phyloP scores from a whole-genome alignment of 2,329 filamentous ascomycete species.

The Trichophyton mentagrophytes region DNA sequence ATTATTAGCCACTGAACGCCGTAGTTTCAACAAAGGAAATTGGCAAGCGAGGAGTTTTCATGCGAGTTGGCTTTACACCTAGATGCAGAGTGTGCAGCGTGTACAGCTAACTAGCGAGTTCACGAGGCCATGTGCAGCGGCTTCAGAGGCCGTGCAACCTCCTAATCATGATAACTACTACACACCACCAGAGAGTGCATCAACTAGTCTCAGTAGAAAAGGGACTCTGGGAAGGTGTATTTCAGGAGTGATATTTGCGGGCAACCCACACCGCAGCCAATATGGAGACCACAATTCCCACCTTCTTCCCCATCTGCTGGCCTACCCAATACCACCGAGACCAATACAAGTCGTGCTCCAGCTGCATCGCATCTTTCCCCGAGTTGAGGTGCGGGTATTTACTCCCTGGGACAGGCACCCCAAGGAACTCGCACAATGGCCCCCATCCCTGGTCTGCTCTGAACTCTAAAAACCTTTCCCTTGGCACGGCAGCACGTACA shows the following conservation, averaged over 20 bases:
- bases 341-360: background rate
- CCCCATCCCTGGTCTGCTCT: slow-evolving; percentile 41
- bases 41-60: background rate
- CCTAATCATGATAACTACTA: too few species aligned
- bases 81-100: too few species aligned
- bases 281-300: background rate
- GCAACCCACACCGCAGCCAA: background rate
- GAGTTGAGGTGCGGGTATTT: slow-evolving; percentile 24
- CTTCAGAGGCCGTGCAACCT: background rate
- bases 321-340: background rate
- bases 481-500: slow-evolving; percentile 36
- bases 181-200: too few species aligned
- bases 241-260: background rate
- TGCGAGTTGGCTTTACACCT: background rate
- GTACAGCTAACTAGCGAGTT: background rate
- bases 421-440: slow-evolving; percentile 33
- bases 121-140: background rate
- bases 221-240: background rate
- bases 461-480: slow-evolving; percentile 42
- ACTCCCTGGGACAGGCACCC: slow-evolving; percentile 22
- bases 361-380: background rate
- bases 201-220: background rate
- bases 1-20: too few species aligned
- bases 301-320: background rate
- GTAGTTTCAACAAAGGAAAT: background rate